A percentile compares a stretch with the other conserved stretches of the same genome.
phyloP scores from a whole-genome alignment of 108 stramenopile genomes.

The Nannochloropsis granulata region DNA sequence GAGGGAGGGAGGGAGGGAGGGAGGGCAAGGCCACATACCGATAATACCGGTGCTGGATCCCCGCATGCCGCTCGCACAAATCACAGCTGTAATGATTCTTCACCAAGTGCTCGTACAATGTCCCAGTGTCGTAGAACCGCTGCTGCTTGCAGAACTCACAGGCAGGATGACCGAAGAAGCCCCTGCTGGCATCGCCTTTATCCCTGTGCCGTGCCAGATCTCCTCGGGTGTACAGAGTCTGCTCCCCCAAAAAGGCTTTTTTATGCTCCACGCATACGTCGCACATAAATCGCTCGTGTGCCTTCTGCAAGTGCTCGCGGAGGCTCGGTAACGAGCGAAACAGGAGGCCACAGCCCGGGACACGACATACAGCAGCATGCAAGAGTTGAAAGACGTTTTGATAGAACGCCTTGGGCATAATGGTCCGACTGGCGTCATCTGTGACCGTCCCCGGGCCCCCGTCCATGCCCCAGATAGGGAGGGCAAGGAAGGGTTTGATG shows the following conservation, averaged over 20 bases:
- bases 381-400: slow-evolving; percentile 1
- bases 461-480: slow-evolving; percentile 18
- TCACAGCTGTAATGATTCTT: slow-evolving; percentile 42
- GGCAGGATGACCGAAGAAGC: slow-evolving; percentile 34
- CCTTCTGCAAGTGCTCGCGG: neutral
- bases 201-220: slow-evolving; percentile 19
- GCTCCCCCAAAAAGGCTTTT: slow-evolving; percentile 26
- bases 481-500: slow-evolving; percentile 14
- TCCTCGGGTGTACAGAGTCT: neutral
- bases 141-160: slow-evolving; percentile 38
- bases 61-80: slow-evolving; percentile 20
- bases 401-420: slow-evolving; percentile 15
- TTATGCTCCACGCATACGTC: slow-evolving; percentile 25
- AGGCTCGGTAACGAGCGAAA: neutral
- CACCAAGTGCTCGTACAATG: slow-evolving; percentile 28
- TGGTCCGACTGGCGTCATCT: slow-evolving; percentile 21
- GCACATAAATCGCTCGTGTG: slow-evolving; percentile 18
- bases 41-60: neutral
- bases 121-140: slow-evolving; percentile 28
- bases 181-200: slow-evolving; percentile 9
- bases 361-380: slow-evolving; percentile 2
- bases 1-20: neutral
- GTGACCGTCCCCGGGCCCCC: slow-evolving; percentile 22
- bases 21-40: neutral
- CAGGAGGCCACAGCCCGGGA: neutral